Evolutionary conservation across 345 rosid genomes (phyloP).

Genomic region (Turritis glabra): DNA sequence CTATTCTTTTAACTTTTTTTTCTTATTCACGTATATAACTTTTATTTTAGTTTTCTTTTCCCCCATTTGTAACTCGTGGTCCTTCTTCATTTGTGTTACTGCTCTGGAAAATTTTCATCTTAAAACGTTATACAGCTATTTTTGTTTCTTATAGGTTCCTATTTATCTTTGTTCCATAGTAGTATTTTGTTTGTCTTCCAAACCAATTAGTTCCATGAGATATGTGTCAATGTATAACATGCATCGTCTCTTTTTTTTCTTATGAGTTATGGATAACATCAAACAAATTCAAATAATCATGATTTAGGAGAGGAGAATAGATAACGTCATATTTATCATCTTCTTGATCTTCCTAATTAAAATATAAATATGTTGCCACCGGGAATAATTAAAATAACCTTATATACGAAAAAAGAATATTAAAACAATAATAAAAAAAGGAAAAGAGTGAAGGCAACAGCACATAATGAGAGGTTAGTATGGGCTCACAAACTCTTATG

Average conservation of each 20-base stretch:
- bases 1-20: constrained; percentile 9
- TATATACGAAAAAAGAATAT: background rate
- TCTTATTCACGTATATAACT: constrained; percentile 12
- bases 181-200: background rate
- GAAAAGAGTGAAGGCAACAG: constrained; percentile 41
- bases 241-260: background rate
- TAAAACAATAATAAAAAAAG: background rate
- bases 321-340: background rate
- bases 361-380: constrained; percentile 4
- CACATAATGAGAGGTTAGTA: constrained; percentile 52
- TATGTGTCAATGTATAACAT: constrained; percentile 2
- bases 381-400: background rate
- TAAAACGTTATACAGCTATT: constrained; percentile 20
- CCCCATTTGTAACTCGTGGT: constrained; percentile 29
- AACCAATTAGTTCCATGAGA: background rate
- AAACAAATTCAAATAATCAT: background rate
- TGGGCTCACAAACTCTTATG: constrained; percentile 59
- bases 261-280: background rate
- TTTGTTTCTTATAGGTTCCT: background rate
- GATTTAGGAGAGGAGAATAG: too few species aligned
- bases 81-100: constrained; percentile 27
- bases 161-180: background rate
- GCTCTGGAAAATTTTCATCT: constrained; percentile 14
- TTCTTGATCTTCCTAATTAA: background rate
- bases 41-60: background rate